Evolutionary conservation across 352 stramenopile genomes (phyloP), one percentile per base, ranked within the genome.

Genomic region (Pythium brachiatum): DNA sequence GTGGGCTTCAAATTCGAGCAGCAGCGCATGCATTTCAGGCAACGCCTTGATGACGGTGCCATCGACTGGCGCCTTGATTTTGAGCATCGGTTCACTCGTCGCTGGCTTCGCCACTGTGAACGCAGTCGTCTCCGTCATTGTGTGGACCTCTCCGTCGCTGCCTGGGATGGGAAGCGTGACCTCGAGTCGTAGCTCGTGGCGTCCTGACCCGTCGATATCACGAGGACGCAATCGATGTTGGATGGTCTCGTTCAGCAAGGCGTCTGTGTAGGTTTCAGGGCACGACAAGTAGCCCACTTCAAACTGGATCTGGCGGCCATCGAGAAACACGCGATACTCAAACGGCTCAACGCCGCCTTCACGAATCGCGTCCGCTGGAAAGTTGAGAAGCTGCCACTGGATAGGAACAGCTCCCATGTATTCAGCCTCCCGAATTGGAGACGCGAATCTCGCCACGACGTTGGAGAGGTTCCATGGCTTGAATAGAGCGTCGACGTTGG

Each of bases 381-480:
- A 86, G 25, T 78, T 60, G 9, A 6, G 26, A 25, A 88, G 43
- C 27, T 73, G 25, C 76, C 79, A 86, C 62, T 81, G 70, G 21
- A 87, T 61, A n/a, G 26, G 15, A 39, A 84, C 20, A 0, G 72
- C 61, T 5, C 63, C 61, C 2, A 55, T 53, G 1, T 59, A 58
- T 38, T 74, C 27, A 8, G 43, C 15, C 18, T 72, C 51, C n/a
- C 65, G 53, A 3, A 27, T 18, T 1, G 78, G 78, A 12, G 62
- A 74, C 21, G 66, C 21, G 23, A 88, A 80, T 7, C 50, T 53
- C 1, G 79, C 53, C 2, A 69, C 74, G 11, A 83, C 67, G 44
- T 83, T 82, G 16, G 75, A 81, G 21, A 89, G 60, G 48, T 86
- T 69, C 36, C 68, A 69, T 13, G 75, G 71, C 7, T 61, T 68